Evolutionary conservation across 768 basidiomycete species (phyloP).

Genomic region (Dentipellis sp.): DNA sequence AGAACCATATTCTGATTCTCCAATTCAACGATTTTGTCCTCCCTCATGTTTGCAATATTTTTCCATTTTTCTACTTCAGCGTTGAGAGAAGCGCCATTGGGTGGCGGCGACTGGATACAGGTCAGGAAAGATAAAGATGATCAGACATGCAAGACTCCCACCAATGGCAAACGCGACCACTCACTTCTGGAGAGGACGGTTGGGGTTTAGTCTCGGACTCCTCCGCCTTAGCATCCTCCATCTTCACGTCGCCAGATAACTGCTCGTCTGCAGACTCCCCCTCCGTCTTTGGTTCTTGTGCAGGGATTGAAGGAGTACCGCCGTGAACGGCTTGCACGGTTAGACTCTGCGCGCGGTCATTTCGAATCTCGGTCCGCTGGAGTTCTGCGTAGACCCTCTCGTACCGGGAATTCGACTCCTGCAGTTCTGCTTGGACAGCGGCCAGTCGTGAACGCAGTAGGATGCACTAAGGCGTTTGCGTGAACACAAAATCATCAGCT

Average conservation of each 20-base stretch:
- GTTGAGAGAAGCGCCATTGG: conserved; percentile 23
- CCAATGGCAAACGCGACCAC: conserved; percentile 51
- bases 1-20: conserved; percentile 11
- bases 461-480: conserved; percentile 34
- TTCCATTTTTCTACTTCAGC: conserved; percentile 24
- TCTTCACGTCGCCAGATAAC: conserved; percentile 21
- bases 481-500: not conserved
- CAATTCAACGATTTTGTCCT: conserved; percentile 19
- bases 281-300: conserved; percentile 2
- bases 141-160: conserved; percentile 47
- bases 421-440: conserved; percentile 37
- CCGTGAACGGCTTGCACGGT: conserved; percentile 26
- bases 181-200: conserved; percentile 62
- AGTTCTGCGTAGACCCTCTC: conserved; percentile 44
- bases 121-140: conserved; percentile 34
- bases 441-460: conserved; percentile 51
- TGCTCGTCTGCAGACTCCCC: conserved; percentile 5
- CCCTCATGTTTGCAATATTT: conserved; percentile 30
- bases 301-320: conserved; percentile 1
- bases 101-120: conserved; percentile 29
- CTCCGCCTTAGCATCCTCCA: conserved; percentile 35
- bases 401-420: conserved; percentile 39
- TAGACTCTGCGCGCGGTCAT: conserved; percentile 50
- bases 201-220: not conserved
- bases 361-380: conserved; percentile 45